These are phyloP conservation scores for Termitomyces sp. DNA, from an alignment of 768 basidiomycete genomes.

Conservation along the genomic window DNA sequence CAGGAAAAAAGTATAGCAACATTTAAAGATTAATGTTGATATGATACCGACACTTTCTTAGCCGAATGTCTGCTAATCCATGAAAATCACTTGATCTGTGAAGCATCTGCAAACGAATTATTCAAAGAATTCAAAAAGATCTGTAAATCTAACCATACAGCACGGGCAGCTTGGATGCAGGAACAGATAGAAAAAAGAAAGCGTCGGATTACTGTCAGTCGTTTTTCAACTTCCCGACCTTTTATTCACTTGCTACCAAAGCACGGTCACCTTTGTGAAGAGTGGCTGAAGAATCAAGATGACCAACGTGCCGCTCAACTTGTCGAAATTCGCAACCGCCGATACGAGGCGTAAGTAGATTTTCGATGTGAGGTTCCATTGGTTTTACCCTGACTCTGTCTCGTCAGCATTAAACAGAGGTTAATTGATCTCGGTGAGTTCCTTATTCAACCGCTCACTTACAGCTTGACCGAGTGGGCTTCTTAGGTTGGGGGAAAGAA, in stretches of 20 bases:
- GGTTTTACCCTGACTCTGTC: not conserved
- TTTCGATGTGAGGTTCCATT: not conserved
- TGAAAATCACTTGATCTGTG: not conserved
- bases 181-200: not conserved
- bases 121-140: not conserved
- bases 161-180: not conserved
- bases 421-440: not conserved
- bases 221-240: not conserved
- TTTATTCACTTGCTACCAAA: not conserved
- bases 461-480: not conserved
- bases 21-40: not conserved
- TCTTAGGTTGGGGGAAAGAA: not conserved
- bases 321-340: not conserved
- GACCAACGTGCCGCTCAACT: not conserved
- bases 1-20: not conserved
- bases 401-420: not conserved
- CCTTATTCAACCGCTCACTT: not conserved
- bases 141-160: not conserved
- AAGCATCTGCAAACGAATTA: not conserved
- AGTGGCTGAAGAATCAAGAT: not conserved
- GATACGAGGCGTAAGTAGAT: not conserved
- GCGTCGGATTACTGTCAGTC: not conserved
- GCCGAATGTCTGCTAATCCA: not conserved
- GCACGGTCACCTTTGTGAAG: not conserved
- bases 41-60: not conserved